Percentiles rank a stretch among this genome's conserved stretches.
Evolutionary conservation across 371 early-diverging fungal species (phyloP).

Genomic region (Mucor circinelloides): DNA sequence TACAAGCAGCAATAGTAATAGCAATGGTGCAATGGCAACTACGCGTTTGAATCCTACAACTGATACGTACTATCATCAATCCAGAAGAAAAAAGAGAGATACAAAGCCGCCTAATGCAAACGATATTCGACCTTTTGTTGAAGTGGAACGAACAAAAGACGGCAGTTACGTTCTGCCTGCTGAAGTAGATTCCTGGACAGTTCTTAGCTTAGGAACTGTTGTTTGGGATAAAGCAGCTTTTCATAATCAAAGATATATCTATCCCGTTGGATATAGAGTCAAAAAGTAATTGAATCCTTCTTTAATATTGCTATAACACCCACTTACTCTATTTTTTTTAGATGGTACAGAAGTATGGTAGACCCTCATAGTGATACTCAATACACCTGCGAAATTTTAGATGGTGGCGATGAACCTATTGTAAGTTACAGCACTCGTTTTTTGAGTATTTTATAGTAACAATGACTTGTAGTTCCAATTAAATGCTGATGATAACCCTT

Average conservation of each 20-base stretch:
- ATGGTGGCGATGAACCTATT: conserved; percentile 78
- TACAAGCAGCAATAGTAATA: not conserved
- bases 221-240: conserved; percentile 76
- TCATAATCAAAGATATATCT: conserved; percentile 89
- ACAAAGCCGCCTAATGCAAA: conserved; percentile 46
- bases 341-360: conserved; percentile 74
- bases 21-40: not conserved
- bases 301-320: not conserved
- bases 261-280: conserved; percentile 85
- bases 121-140: conserved; percentile 40
- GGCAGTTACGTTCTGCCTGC: conserved; percentile 79
- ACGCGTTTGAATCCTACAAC: conserved; percentile 7
- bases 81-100: conserved; percentile 40
- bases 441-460: not conserved
- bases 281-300: conserved; percentile 37
- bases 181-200: conserved; percentile 76
- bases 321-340: conserved; percentile 5
- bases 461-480: conserved; percentile 30
- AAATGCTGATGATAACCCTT: conserved; percentile 41
- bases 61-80: conserved; percentile 42
- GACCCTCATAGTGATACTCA: conserved; percentile 62
- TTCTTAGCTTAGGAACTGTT: conserved; percentile 71
- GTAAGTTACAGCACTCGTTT: conserved; percentile 12
- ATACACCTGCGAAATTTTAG: conserved; percentile 78
- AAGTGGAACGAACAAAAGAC: conserved; percentile 59